phyloP scores from a whole-genome alignment of 169 alveolate genomes.

The Fabrea salina region DNA sequence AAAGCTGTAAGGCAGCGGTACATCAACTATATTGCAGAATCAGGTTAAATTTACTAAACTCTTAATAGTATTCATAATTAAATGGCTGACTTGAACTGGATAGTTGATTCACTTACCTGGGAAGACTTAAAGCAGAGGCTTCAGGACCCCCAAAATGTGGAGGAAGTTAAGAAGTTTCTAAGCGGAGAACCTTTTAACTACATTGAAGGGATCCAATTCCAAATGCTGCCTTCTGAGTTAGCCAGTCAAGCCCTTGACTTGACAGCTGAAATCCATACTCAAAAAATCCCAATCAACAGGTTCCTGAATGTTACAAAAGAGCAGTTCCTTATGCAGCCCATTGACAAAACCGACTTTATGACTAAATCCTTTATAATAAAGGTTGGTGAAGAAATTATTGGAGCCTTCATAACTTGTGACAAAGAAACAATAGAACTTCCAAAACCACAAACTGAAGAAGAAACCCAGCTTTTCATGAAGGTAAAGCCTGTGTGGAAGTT shows the following conservation, averaged over 20 bases:
- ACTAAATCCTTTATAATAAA: not conserved
- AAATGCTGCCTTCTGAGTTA: not conserved
- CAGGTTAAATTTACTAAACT: too few species aligned
- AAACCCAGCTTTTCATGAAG: not conserved
- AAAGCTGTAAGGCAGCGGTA: conserved; percentile 5
- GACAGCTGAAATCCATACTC: not conserved
- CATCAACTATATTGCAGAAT: not conserved
- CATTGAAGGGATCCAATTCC: not conserved
- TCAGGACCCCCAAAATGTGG: not conserved
- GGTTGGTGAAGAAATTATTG: not conserved
- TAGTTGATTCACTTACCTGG: not conserved
- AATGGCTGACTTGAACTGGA: not conserved
- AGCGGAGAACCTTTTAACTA: not conserved
- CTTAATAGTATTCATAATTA: too few species aligned
- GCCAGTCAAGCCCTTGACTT: not conserved
- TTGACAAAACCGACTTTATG: not conserved
- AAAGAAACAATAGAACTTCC: not conserved
- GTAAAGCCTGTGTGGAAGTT: not conserved
- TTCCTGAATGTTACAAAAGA: not conserved
- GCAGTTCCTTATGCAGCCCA: not conserved
- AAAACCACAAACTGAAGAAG: not conserved
- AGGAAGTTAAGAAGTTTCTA: not conserved
- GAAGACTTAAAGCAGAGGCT: not conserved
- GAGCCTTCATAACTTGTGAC: not conserved
- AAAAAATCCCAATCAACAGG: not conserved